These are phyloP conservation scores for Candida loeiensis DNA, from an alignment of 805 yeast genomes.

Conservation along the genomic window DNA sequence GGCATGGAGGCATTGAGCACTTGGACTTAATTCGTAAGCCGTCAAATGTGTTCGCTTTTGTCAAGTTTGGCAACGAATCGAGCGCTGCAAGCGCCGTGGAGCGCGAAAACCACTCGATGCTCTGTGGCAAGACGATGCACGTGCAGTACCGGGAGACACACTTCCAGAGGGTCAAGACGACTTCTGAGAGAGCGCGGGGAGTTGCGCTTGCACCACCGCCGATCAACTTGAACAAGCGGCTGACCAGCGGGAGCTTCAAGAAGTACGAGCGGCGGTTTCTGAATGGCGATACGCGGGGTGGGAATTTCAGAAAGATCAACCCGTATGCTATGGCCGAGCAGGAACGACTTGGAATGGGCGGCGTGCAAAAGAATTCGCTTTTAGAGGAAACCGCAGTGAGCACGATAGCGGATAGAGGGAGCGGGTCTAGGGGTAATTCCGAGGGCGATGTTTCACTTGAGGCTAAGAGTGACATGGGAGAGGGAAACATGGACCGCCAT, in stretches of 20 bases:
- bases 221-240: constrained; percentile 44
- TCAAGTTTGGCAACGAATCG: constrained; percentile 57
- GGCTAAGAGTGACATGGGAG: too few species aligned
- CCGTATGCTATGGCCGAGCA: too few species aligned
- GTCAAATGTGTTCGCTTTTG: constrained; percentile 64
- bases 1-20: constrained; percentile 63
- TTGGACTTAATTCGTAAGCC: constrained; percentile 52
- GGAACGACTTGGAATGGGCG: too few species aligned
- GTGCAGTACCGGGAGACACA: constrained; percentile 75
- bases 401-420: too few species aligned
- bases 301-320: too few species aligned
- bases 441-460: too few species aligned
- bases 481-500: not conserved
- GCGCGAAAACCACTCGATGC: constrained; percentile 75
- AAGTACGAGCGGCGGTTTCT: not conserved
- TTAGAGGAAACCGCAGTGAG: too few species aligned
- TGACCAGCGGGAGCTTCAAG: constrained; percentile 1
- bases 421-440: too few species aligned
- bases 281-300: not conserved
- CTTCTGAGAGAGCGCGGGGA: constrained; percentile 20
- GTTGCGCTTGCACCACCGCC: constrained; percentile 79
- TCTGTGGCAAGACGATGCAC: constrained; percentile 71
- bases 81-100: constrained; percentile 88
- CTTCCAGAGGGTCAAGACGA: constrained; percentile 2
- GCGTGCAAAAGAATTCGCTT: too few species aligned